Conservation (phyloP, 768 basidiomycete species). For the Cubamyces lactineus region DNA sequence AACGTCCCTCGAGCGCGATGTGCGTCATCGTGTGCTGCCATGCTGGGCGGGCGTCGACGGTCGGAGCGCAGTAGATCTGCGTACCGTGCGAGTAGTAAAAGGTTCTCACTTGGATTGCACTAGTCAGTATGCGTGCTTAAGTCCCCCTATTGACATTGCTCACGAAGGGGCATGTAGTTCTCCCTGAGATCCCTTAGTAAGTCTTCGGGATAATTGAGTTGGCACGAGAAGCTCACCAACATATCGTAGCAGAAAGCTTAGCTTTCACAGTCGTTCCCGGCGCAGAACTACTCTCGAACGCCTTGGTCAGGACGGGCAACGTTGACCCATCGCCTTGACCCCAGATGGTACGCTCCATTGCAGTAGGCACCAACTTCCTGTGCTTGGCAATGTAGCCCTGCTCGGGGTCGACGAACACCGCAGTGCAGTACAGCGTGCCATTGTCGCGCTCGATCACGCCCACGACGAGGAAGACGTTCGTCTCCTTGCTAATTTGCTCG, state of each 20-base stretch:
- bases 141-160: constrained; percentile 26
- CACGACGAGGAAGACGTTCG: constrained; percentile 57
- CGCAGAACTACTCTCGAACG: constrained; percentile 37
- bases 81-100: constrained; percentile 63
- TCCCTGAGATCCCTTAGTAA: constrained; percentile 48
- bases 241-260: constrained; percentile 59
- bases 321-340: constrained; percentile 60
- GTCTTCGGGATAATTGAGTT: background rate
- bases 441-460: constrained; percentile 62
- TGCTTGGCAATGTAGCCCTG: constrained; percentile 62
- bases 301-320: constrained; percentile 49
- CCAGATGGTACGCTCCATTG: constrained; percentile 62
- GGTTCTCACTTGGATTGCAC: constrained; percentile 48
- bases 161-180: constrained; percentile 69
- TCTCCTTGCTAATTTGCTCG: constrained; percentile 51
- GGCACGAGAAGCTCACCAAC: constrained; percentile 48
- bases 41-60: constrained; percentile 58
- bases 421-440: constrained; percentile 66
- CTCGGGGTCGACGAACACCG: constrained; percentile 55
- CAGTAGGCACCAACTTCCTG: constrained; percentile 68
- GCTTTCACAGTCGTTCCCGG: constrained; percentile 35
- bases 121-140: background rate
- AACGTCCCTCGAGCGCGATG: constrained; percentile 69
- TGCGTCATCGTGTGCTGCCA: constrained; percentile 65
- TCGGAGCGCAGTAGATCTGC: constrained; percentile 67